phyloP scores from a whole-genome alignment of 2,329 filamentous ascomycete genomes.

The Colletotrichum sp. region DNA sequence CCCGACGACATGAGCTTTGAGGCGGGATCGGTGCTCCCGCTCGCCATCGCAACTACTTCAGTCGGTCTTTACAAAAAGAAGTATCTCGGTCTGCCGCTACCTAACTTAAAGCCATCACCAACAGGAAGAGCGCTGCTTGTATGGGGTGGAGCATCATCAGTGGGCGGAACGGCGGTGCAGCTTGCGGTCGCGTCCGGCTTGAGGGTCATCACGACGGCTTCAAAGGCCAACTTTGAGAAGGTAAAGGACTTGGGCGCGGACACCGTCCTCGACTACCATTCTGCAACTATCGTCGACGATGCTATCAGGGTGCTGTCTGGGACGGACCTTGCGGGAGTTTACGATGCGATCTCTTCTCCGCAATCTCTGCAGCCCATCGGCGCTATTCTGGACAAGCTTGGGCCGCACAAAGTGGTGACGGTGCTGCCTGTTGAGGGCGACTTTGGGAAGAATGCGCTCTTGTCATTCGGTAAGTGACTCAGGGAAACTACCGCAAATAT shows the following conservation, averaged over 20 bases:
- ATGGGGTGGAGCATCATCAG: slow-evolving; percentile 56
- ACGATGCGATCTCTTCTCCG: not conserved
- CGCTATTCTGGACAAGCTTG: not conserved
- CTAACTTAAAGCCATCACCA: not conserved
- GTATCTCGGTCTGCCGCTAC: slow-evolving; percentile 16
- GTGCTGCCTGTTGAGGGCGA: not conserved
- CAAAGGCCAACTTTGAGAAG: slow-evolving; percentile 44
- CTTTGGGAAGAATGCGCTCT: not conserved
- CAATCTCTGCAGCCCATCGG: not conserved
- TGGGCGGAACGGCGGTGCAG: slow-evolving; percentile 51
- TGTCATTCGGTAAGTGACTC: not conserved
- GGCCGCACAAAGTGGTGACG: not conserved
- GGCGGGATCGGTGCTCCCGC: slow-evolving; percentile 15
- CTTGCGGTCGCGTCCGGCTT: slow-evolving; percentile 47
- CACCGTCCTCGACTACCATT: slow-evolving; percentile 49
- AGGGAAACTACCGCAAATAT: accelerated
- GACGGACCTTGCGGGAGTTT: not conserved
- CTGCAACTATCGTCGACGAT: slow-evolving; percentile 29
- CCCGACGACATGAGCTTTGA: not conserved
- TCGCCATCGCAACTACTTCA: slow-evolving; percentile 18
- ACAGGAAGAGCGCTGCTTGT: slow-evolving; percentile 25
- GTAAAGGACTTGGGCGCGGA: slow-evolving; percentile 47
- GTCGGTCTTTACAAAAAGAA: slow-evolving; percentile 26
- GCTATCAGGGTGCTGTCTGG: not conserved
- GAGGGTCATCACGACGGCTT: slow-evolving; percentile 47